Base-by-base conservation (phyloP, 352 stramenopile genomes). In the Paralagenidium karlingii region DNA sequence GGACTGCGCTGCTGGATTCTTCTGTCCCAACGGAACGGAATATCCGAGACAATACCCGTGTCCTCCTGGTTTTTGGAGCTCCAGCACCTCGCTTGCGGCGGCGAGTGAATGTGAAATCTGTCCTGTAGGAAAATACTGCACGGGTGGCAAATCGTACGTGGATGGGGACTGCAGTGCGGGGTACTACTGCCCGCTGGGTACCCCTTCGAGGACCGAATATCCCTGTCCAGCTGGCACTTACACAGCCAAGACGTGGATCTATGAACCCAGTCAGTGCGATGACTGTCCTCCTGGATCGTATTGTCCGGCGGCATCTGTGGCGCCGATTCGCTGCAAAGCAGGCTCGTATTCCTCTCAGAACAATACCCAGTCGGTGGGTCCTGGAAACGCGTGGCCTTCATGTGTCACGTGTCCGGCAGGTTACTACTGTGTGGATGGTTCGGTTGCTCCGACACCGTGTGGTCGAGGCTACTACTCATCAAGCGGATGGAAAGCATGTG, bases 181-280 rank as follows among this genome's bases (percentile, higher is more conserved):
- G 0, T 59, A 96, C 49, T 96, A 94, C 44, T 97, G 89, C 49
- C 83, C 82, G 9, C 55, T 91, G 12, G 68, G 63, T 11, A 94
- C 87, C 2, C 51, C 60, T 5, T 71, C 60, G 0, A 47, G 61
- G 5, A 80, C 61, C 5, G 61, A 71, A 29, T 92, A 74, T 28
- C 82, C 79, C 10, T 96, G 87, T 28, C 80, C 80, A 16, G 79
- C 59, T 3, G 87, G 87, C 13, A 92, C 64, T 2, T 95, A 78
- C 60, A 84, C 71, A 1, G 34, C 67, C 8, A 71, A 77, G 13
- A 89, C 70, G 13, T 82, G 57, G 53, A 44, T 92, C 22, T 86
- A 82, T 13, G 70, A 87, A 15, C 47, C 68, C 7, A 75, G 54
- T 20, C 74, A 90, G 41, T 90, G 77, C 34, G 62, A 85, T 19